phyloP scores from a whole-genome alignment of 1,284 basidiomycete genomes.

The Veloboletus limbatus region DNA sequence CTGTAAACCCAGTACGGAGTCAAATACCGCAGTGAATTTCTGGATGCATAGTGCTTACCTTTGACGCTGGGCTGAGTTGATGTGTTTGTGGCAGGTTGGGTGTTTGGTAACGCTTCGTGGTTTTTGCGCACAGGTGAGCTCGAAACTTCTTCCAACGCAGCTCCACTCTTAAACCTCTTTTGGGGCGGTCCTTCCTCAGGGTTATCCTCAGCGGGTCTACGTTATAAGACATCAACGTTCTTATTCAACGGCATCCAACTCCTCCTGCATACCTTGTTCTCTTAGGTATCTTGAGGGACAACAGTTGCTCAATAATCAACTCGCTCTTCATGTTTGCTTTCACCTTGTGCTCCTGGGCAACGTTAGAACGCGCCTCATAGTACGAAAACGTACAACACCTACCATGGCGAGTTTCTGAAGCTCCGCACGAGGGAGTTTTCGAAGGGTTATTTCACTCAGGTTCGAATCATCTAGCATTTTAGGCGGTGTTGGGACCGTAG shows the following conservation, averaged over 20 bases:
- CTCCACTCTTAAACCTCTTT: conserved; percentile 17
- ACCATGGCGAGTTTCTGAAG: conserved; percentile 33
- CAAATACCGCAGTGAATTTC: neutral
- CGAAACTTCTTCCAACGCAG: neutral
- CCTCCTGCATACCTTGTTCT: conserved; percentile 9
- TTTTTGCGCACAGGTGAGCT: neutral
- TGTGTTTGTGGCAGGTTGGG: neutral
- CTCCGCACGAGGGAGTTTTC: conserved; percentile 23
- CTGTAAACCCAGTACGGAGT: conserved; percentile 4
- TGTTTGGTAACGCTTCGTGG: neutral
- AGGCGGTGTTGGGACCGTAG: conserved; percentile 39
- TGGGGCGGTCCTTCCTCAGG: conserved; percentile 11
- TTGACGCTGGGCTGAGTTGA: neutral
- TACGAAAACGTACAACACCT: neutral
- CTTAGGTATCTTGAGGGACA: conserved; percentile 9
- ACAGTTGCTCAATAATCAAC: conserved; percentile 23
- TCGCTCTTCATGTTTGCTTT: conserved; percentile 31
- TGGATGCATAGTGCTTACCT: conserved; percentile 8
- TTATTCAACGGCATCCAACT: neutral
- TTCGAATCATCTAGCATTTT: neutral
- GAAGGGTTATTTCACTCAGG: conserved; percentile 20
- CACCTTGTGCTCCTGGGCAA: conserved; percentile 17
- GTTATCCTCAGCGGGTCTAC: conserved; percentile 14
- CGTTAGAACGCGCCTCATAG: neutral
- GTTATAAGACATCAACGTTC: neutral